Percentiles rank a stretch among this genome's conserved stretches.
Evolutionary conservation across 75 land plant genomes (phyloP).

Genomic region (Cunninghamia lanceolata): DNA sequence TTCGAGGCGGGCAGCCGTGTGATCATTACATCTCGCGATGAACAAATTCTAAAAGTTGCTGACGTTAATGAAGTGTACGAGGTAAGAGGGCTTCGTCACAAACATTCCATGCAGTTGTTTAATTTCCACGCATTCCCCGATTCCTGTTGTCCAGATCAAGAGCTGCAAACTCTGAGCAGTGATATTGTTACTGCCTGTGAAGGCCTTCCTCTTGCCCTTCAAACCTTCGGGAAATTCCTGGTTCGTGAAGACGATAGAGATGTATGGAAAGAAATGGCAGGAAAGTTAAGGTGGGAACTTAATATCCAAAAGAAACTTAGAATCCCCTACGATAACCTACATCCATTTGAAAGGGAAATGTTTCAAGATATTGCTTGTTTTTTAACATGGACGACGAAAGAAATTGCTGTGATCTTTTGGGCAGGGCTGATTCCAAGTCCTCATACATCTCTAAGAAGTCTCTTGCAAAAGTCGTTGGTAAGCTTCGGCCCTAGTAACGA

Average conservation of each 20-base stretch:
- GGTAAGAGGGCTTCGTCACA: not conserved
- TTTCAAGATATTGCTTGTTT: not conserved
- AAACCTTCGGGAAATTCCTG: not conserved
- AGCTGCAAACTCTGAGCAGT: not conserved
- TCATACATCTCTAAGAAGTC: not conserved
- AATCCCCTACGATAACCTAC: not conserved
- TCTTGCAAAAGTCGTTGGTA: not conserved
- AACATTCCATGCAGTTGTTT: not conserved
- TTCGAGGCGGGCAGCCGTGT: not conserved
- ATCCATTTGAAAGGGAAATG: not conserved
- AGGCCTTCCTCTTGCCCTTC: not conserved
- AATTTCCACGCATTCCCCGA: not conserved
- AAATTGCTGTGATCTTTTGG: not conserved
- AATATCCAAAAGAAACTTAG: not conserved
- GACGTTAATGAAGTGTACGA: not conserved
- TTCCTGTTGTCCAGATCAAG: not conserved
- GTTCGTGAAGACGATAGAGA: not conserved
- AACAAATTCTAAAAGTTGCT: not conserved
- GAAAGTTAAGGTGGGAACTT: not conserved
- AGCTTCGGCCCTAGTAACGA: not conserved
- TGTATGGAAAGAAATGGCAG: not conserved
- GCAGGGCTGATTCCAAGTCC: not conserved
- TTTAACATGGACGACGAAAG: not conserved
- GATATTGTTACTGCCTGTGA: not conserved
- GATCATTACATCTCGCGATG: not conserved